Evolutionary conservation across 306 rosid genomes (phyloP), one percentile per base, ranked within the genome.

Genomic region (Quercus glauca): DNA sequence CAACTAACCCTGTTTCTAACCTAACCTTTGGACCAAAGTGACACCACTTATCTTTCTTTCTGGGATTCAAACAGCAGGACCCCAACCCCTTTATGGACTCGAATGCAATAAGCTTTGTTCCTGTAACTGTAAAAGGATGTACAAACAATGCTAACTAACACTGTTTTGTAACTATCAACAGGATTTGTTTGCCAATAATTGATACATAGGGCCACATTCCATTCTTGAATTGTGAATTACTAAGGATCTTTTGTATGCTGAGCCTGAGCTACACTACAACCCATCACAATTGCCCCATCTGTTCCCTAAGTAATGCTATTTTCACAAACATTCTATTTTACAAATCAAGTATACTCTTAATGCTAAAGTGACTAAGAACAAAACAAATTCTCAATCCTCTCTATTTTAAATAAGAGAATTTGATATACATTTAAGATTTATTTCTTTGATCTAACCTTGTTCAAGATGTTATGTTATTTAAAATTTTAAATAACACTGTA

Each of bases 1-100:
- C 56, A 37, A 55, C 18, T 28, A 21, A 33, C 14, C 74, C 25
- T 5, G 25, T 73, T 64, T 63, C 52, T 55, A 26, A 12, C 60
- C 18, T 79, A 64, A 63, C 76, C 19, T 73, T 55, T 43, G 28
- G 55, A 29, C 69, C 71, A 61, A 73, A 63, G 53, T 4, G 49
- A 79, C 13, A 15, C 23, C 3, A 71, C 81, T 73, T 56, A 13
- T 45, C 0, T 28, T 2, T 33, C 52, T 67, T 33, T 67, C 12
- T 19, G 3, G 72, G 2, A 17, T 13, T 29, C 29, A 19, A 64
- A 64, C 21, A 4, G 18, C 19, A 59, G 71, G 35, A 37, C 41
- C 23, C 28, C 43, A 61, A 75, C 71, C 45, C 35, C 29, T 3
- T 28, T 10, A 49, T 25, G 58, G 15, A 20, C n/a, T 20, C 21